A percentile compares a stretch with the other conserved stretches of the same genome.
Evolutionary conservation across 31 red algal genomes (phyloP).

Genomic region (Asparagopsis taxiformis): DNA sequence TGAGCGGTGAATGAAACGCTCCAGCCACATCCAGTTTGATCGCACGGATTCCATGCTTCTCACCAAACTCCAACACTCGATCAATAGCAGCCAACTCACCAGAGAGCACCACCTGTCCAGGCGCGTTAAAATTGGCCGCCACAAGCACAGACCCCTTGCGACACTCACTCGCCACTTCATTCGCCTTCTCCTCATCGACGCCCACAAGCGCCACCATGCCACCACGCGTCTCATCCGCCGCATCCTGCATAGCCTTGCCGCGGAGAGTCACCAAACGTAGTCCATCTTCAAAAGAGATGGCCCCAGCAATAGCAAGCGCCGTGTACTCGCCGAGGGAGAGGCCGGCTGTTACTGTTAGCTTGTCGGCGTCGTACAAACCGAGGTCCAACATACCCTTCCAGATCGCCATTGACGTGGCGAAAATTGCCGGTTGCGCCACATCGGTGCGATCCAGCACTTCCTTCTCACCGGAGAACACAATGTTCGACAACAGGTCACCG

Average conservation of each 20-base stretch:
- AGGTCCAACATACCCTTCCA: conserved; percentile 24
- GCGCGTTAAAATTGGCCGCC: conserved; percentile 96
- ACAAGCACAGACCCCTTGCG: conserved; percentile 43
- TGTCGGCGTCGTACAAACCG: not conserved
- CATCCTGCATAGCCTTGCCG: conserved; percentile 89
- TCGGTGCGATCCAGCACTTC: conserved; percentile 73
- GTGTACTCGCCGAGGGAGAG: conserved; percentile 89
- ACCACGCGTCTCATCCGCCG: conserved; percentile 71
- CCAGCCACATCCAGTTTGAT: conserved; percentile 88
- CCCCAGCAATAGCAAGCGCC: conserved; percentile 70
- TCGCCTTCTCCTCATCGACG: conserved; percentile 43
- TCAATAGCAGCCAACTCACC: conserved; percentile 67
- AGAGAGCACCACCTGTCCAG: conserved; percentile 95
- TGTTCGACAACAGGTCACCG: conserved; percentile 40
- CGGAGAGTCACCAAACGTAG: conserved; percentile 78
- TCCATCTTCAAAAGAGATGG: conserved; percentile 80
- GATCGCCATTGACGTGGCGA: conserved; percentile 77
- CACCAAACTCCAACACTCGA: conserved; percentile 45
- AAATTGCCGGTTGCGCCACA: conserved; percentile 95
- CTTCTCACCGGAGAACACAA: conserved; percentile 41
- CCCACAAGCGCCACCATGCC: conserved; percentile 89
- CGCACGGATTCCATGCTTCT: conserved; percentile 40
- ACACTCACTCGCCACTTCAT: conserved; percentile 20
- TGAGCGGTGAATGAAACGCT: conserved; percentile 96
- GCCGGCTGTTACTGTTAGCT: conserved; percentile 64